Conservation (phyloP, 257 asterid species). For the Ehretia macrophylla region DNA sequence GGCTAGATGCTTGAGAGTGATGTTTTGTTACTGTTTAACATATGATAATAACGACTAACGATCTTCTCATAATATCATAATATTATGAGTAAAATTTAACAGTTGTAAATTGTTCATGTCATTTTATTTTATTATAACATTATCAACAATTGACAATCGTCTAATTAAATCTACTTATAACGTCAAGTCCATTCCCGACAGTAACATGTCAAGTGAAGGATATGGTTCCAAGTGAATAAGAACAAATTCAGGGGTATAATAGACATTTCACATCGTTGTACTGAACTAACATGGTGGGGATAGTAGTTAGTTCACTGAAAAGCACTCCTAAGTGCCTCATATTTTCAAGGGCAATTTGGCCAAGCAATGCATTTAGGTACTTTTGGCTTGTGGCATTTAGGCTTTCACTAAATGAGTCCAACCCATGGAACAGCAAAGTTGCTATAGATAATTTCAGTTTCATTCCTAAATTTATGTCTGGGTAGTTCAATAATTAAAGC, state of each 20-base stretch:
- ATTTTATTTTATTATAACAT: too few species aligned
- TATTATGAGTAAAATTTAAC: too few species aligned
- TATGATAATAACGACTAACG: slow-evolving; percentile 28
- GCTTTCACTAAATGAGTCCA: background rate
- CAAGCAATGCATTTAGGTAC: background rate
- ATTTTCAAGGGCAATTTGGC: slow-evolving; percentile 35
- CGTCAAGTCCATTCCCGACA: too few species aligned
- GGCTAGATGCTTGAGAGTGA: slow-evolving; percentile 25
- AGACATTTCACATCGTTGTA: slow-evolving; percentile 6
- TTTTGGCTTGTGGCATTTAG: background rate
- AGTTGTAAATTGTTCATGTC: too few species aligned
- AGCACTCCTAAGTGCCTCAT: slow-evolving; percentile 27
- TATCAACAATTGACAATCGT: too few species aligned
- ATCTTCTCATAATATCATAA: too few species aligned
- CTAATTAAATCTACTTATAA: too few species aligned
- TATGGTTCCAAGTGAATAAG: background rate
- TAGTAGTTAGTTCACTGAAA: background rate
- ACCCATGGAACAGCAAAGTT: slow-evolving; percentile 4
- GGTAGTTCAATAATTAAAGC: slow-evolving; percentile 32
- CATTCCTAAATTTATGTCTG: background rate
- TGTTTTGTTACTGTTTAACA: slow-evolving; percentile 26
- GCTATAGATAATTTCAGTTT: background rate
- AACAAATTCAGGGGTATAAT: slow-evolving; percentile 18
- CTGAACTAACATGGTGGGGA: background rate
- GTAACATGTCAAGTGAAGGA: slow-evolving; percentile 3